Conservation (phyloP, 306 rosid genomes). For the Adenanthera pavonina region DNA sequence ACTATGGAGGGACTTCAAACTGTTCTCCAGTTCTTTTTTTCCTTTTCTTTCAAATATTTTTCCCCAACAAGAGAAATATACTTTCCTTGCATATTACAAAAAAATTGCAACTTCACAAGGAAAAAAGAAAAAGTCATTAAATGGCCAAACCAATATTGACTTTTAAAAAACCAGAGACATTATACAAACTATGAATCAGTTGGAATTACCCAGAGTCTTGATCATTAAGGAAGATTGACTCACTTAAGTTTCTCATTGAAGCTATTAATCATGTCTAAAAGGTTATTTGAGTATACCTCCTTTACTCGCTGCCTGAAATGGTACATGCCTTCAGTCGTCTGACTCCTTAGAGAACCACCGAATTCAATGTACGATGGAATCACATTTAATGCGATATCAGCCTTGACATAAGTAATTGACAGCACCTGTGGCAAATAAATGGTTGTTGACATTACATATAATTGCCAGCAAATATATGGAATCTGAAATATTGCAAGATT, state of each 20-base stretch:
- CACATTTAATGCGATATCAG: conserved; percentile 58
- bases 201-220: conserved; percentile 7
- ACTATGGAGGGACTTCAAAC: conserved; percentile 1
- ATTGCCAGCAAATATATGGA: conserved; percentile 19
- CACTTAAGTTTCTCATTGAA: conserved; percentile 7
- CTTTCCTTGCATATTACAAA: neutral
- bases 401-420: conserved; percentile 64
- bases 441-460: conserved; percentile 17
- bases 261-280: conserved; percentile 17
- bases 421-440: conserved; percentile 53
- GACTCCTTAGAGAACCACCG: conserved; percentile 77
- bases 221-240: neutral
- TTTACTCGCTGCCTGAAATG: conserved; percentile 61
- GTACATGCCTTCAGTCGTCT: conserved; percentile 65
- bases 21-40: neutral
- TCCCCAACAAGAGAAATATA: neutral
- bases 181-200: conserved; percentile 14
- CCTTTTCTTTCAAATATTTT: neutral
- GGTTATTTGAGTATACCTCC: conserved; percentile 48
- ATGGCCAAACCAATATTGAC: conserved; percentile 11
- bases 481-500: conserved; percentile 8
- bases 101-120: conserved; percentile 25
- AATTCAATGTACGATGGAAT: conserved; percentile 64
- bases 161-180: conserved; percentile 21
- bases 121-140: conserved; percentile 1